Base-by-base conservation (phyloP, 2,329 filamentous ascomycete genomes). In the Lachnellula willkommii region DNA sequence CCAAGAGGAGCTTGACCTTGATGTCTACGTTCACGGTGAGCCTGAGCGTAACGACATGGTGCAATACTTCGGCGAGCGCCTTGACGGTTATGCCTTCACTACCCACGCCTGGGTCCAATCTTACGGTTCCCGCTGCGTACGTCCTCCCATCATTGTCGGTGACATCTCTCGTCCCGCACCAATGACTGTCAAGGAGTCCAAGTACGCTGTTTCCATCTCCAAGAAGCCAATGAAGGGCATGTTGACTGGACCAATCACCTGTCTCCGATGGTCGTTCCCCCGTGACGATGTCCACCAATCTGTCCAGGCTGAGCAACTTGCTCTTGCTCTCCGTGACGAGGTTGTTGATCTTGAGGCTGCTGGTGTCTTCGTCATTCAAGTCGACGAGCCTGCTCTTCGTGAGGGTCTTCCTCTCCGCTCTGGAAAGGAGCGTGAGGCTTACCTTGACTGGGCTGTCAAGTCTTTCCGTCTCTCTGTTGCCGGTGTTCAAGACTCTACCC, bases 221-320 rank as follows among this genome's bases (percentile, higher is more conserved):
- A 93, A 89, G 81, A 97, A 96, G 85, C 92, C 94, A 77, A 97
- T 99, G 94, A 99, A 99, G 90, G 94, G 94, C 75, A 99, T 99
- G 94, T 86, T 99, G 74, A 99, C 94, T 76, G 94, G 94, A 59
- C 94, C 94, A 68, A 95, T 99, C 79, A 99, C 94, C 71, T 99
- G 94, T 80, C 81, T 99, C 69, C 88, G 94, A 76, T 99, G 94
- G 94, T 99, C 94, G 60, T 99, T 97, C 90, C 94, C 94, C 70
- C 94, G 94, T 89, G 93, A 96, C 73, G 94, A 99, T 72, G 89
- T 99, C 62, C 94, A 99, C 83, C 94, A 99, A 83, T 96, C 92
- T 58, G 87, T 97, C 70, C 94, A 99, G 82, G 94, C 94, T 72
- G 89, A 96, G 82, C 94, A 99, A 83, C 89, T 99, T 70, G 94